phyloP scores from a whole-genome alignment of 306 rosid species.

The Sindora glabra region DNA sequence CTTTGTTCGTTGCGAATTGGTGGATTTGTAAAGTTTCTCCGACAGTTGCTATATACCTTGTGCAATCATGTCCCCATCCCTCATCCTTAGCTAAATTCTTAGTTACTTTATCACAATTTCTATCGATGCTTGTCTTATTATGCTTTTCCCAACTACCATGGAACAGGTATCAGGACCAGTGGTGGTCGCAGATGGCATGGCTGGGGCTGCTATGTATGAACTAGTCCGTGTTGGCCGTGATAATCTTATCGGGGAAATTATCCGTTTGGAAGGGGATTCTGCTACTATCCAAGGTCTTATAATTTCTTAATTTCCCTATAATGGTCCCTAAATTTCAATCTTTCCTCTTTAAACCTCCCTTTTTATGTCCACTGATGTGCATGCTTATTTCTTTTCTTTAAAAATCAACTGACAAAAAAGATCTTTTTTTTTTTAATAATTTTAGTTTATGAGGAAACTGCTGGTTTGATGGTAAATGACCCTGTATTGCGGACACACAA shows the following conservation, averaged over 20 bases:
- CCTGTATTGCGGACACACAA: constrained; percentile 93
- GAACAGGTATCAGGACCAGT: constrained; percentile 96
- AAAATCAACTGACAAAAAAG: not conserved
- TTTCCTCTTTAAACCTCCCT: not conserved
- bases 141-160: not conserved
- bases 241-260: constrained; percentile 92
- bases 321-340: not conserved
- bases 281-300: constrained; percentile 92
- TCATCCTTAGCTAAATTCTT: not conserved
- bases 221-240: constrained; percentile 93
- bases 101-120: not conserved
- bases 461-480: constrained; percentile 90
- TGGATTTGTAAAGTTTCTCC: not conserved
- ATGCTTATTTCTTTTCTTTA: not conserved
- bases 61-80: not conserved
- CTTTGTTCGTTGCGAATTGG: not conserved
- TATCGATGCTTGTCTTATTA: not conserved
- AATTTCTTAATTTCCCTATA: not conserved
- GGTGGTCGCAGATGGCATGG: constrained; percentile 97
- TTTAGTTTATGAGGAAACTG: constrained; percentile 97
- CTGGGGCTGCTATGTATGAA: constrained; percentile 99
- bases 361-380: not conserved
- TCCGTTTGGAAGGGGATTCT: constrained; percentile 92
- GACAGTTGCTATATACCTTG: not conserved
- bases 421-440: constrained; percentile 11